Base-by-base conservation (phyloP, 179 eudicot species). In the Actinidia arguta region DNA sequence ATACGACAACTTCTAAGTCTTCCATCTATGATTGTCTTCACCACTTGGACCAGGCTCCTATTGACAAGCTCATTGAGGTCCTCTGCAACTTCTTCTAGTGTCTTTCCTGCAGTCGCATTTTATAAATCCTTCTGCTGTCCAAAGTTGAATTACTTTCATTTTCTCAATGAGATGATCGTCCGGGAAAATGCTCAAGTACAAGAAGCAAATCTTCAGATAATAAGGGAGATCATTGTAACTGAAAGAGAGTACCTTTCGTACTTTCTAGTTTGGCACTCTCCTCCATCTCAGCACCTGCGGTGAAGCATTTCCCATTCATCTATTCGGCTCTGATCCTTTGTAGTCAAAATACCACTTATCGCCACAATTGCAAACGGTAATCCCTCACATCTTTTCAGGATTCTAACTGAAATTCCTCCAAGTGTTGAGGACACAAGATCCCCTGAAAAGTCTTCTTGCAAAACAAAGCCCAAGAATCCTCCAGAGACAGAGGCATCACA, bases 321-420 rank as follows among this genome's bases (percentile, higher is more conserved):
- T 0, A 68, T 14, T 39, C 56, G 36, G 5, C 55, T 67, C 76
- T 76, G 44, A 17, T 83, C 82, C 12, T 83, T 83, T 0, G 44
- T 71, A 6, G 85, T 24, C 69, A 83, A 27, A 47, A 83, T 64
- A 31, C 85, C 85, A 3, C 85, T 59, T 1, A 83, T 70, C 7
- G 82, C 82, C 66, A 78, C 85, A 59, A 83, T 78, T 78, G 85
- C 82, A 78, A 82, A 81, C 4, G 85, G 85, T 71, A 82, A 50
- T 20, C 85, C 81, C 31, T 71, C 81, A 20, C 85, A 83, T 39
- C 50, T 78, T 59, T 18, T 56, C 20, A 78, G 25, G 27, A 83
- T 71, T 0, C 42, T 6, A 14, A 62, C 1, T 17, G 82, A 78
- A 36, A 71, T 48, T 64, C 64, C 25, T 71, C 78, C 25, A 83